Conservation (phyloP, 202 grass and related monocot species). For the Dendrocalamus latiflorus region DNA sequence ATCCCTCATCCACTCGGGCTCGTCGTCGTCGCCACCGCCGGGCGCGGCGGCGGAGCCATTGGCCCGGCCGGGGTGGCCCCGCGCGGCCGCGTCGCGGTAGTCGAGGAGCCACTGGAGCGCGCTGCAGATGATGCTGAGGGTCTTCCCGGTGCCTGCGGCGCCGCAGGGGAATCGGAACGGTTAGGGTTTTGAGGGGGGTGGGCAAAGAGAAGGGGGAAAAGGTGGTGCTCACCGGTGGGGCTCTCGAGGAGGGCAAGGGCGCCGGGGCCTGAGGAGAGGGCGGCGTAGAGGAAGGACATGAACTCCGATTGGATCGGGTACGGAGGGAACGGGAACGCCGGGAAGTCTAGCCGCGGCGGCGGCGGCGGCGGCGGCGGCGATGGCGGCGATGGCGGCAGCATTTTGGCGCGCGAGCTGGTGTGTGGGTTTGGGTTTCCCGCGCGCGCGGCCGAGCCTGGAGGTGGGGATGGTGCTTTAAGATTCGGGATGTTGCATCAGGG, state of each 20-base stretch:
- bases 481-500: too few species aligned
- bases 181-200: constrained; percentile 13
- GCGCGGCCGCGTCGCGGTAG: constrained; percentile 11
- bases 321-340: constrained; percentile 75
- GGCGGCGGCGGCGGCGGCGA: too few species aligned
- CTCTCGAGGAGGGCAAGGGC: constrained; percentile 84
- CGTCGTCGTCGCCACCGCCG: constrained; percentile 38
- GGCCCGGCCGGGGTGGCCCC: background rate
- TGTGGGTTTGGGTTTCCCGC: too few species aligned
- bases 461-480: too few species aligned
- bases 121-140: constrained; percentile 94
- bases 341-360: constrained; percentile 53
- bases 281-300: constrained; percentile 80
- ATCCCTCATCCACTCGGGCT: constrained; percentile 87
- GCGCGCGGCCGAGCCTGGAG: too few species aligned
- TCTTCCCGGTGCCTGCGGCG: constrained; percentile 78
- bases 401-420: too few species aligned
- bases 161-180: background rate
- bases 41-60: background rate
- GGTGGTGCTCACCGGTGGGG: constrained; percentile 59
- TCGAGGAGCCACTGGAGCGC: constrained; percentile 82
- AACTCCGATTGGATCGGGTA: constrained; percentile 89
- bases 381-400: too few species aligned
- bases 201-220: background rate
- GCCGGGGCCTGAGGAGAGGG: constrained; percentile 55